Base-by-base conservation (phyloP, 352 stramenopile species). In the Phytophthora pistaciae region DNA sequence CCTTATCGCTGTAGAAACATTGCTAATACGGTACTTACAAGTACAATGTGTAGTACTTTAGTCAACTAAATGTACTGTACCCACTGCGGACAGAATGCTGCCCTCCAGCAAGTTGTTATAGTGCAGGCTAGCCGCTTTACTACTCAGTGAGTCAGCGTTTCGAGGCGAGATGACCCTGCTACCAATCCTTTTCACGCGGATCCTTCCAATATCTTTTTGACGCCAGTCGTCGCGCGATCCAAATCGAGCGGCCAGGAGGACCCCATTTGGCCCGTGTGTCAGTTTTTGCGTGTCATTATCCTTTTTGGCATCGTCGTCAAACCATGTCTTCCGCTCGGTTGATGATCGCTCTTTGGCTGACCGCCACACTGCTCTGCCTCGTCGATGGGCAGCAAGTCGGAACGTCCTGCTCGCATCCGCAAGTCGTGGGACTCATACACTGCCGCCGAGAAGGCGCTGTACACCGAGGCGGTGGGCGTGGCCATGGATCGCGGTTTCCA, bases 341-440 rank as follows among this genome's bases (percentile, higher is more conserved):
- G 13, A 18, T 40, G 49, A 7, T 27, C 38, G 38, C 20, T 20
- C 23, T 69, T 8, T 74, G 44, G 53, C 42, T 74, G n/a, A 25
- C 69, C 40, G 27, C 13, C 16, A 18, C 48, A 3, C 25, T 67
- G 18, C 56, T 70, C 5, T 54, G 4, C 25, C 16, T 70, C 29
- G 9, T 23, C 13, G 29, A 60, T 56, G 68, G 36, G 9, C 68
- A 72, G 27, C 62, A 68, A 63, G 50, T 64, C 14, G 74, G 77
- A 9, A 79, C 74, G 1, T 38, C 42, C 2, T 85, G 80, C 55
- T 58, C 72, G 84, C 3, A 69, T 88, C 13, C 80, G 80, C 48
- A 83, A 83, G 42, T 77, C 82, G 0, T 92, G 75, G 74, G 83
- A 86, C 14, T n/a, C 25, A 0, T 83, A 71, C 55, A 77, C 53